Evolutionary conservation across 2,329 filamentous ascomycete species (phyloP).

Genomic region (Emergomyces pasteurianus): DNA sequence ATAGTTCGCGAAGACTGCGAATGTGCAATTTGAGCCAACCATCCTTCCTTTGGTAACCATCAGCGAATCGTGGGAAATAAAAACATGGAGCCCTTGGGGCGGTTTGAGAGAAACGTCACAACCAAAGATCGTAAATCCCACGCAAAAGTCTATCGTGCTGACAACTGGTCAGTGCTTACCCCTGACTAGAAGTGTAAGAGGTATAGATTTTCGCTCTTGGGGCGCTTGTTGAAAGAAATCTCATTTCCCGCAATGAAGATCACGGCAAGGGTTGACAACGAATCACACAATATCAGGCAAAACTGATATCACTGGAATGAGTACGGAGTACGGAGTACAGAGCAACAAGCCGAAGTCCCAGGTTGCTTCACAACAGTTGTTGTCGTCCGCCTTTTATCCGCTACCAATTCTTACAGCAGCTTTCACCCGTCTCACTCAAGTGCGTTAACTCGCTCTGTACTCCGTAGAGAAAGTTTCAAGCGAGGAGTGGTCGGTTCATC

Average conservation of each 20-base stretch:
- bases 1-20: background rate
- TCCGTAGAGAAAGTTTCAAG: background rate
- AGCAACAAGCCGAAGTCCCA: background rate
- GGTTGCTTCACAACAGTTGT: no score
- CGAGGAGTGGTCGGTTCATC: background rate
- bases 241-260: background rate
- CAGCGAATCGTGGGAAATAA: background rate
- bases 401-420: background rate
- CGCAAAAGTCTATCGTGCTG: background rate
- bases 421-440: no score
- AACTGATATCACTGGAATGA: background rate
- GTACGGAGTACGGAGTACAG: no score
- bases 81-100: background rate
- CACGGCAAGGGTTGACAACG: background rate
- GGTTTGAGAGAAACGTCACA: background rate
- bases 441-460: background rate
- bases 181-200: background rate
- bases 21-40: background rate
- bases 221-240: background rate
- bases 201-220: background rate
- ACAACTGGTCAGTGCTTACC: background rate
- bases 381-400: no score
- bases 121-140: background rate
- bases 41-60: background rate
- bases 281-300: background rate